Percentiles rank a stretch among this genome's conserved stretches.
phyloP scores from a whole-genome alignment of 2,329 filamentous ascomycete species.

The Westerdykella ornata region DNA sequence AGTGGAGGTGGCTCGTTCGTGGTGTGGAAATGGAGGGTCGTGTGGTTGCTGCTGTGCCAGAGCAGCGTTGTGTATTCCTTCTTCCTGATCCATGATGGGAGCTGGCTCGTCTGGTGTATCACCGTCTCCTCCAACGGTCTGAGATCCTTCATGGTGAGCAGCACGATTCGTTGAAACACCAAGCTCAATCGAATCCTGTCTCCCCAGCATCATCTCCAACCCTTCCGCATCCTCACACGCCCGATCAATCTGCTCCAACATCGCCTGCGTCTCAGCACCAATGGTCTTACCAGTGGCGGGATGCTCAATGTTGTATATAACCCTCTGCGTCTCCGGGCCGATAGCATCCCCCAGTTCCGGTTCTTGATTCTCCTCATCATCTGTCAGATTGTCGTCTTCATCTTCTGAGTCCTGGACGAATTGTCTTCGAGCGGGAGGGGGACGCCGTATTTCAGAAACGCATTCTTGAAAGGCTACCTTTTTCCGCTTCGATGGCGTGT shows the following conservation, averaged over 20 bases:
- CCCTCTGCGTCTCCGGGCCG: constrained; percentile 6
- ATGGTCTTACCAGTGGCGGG: constrained; percentile 5
- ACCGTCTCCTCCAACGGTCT: too few relatives aligned
- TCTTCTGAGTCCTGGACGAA: constrained; percentile 34
- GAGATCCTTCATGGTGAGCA: too few relatives aligned
- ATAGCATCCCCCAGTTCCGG: constrained; percentile 3
- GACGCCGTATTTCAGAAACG: constrained; percentile 3
- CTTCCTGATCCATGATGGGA: too few relatives aligned
- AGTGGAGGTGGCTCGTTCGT: too few relatives aligned
- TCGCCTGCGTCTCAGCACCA: constrained; percentile 22
- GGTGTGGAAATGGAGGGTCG: too few relatives aligned
- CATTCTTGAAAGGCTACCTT: constrained; percentile 23
- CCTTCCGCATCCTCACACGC: constrained; percentile 15
- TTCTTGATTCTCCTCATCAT: constrained; percentile 6
- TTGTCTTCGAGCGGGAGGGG: constrained; percentile 15
- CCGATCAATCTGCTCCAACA: constrained; percentile 21
- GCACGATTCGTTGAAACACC: too few relatives aligned
- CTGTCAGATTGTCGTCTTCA: constrained; percentile 11
- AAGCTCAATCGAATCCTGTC: too few relatives aligned
- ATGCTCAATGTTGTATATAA: neutral
- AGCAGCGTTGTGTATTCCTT: too few relatives aligned
- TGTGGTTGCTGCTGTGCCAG: too few relatives aligned
- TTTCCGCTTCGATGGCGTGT: constrained; percentile 28
- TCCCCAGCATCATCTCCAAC: too few relatives aligned
- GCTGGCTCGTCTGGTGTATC: too few relatives aligned